Base-by-base conservation (phyloP, 2,329 filamentous ascomycete species). In the Cladosporium sp. region DNA sequence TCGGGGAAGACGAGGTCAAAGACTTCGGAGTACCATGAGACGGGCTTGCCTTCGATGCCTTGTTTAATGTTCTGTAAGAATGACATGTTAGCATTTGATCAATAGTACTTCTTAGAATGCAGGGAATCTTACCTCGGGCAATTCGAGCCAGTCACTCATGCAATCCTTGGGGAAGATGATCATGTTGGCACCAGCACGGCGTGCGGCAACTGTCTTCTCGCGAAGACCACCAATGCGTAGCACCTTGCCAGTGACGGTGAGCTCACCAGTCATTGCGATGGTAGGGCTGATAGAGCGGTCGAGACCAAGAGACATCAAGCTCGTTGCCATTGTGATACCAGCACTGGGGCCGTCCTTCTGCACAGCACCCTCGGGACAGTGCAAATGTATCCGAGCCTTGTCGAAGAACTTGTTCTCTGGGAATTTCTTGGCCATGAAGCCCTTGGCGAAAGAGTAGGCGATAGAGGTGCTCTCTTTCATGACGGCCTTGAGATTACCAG, bases 381-480 rank as follows among this genome's bases (percentile, higher is more conserved):
- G 95, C 70, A 99, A 84, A 79, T 99, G 95, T 76, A 99, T 87
- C 80, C 91, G 92, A 11, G 94, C 95, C 81, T 95, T 93, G 76
- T 98, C 92, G 74, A 99, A 97, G 84, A 98, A 99, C 76, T 89
- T 87, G 79, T 99, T 99, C 66, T 92, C 89, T 0, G 93, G 89
- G 81, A 93, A 99, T 48, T 91, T 82, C 74, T 88, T 89, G 8
- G 90, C 93, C 85, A 98, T 89, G 66, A 94, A 84, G 0, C 92
- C 89, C 81, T 98, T 98, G 73, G 92, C 89, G 75, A 97, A 99
- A 0, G 92, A 96, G 82, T 99, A 98, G 56, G 95, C 96, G 70
- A 99, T 97, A 2, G 88, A 84, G 0, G 93, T 95, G 2, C 93
- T 97, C 80, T 99, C 95, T 80, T 97, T 98, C 96, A 99, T 99